These are phyloP conservation scores for Elongisporangium anandrum DNA, from an alignment of 352 stramenopile species.

Conservation along the genomic window DNA sequence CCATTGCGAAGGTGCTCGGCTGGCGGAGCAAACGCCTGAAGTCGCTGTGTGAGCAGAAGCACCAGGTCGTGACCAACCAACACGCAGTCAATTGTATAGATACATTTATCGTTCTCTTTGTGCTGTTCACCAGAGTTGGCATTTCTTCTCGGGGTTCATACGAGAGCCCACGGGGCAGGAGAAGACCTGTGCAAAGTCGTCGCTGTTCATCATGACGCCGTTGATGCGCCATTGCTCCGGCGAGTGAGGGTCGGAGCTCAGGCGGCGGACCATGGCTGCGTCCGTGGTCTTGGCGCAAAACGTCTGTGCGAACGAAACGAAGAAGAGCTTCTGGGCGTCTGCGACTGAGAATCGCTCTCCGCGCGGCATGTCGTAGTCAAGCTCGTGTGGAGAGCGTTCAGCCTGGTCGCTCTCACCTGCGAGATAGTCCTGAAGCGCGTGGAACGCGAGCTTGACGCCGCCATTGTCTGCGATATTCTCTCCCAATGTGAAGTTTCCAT, in stretches of 20 bases:
- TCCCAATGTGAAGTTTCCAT: constrained; percentile 72
- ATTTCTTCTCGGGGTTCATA: constrained; percentile 74
- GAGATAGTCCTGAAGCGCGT: constrained; percentile 46
- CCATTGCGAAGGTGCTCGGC: neutral
- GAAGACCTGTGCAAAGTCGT: constrained; percentile 61
- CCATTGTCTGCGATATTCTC: constrained; percentile 87
- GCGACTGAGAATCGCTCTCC: neutral
- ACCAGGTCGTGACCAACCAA: neutral
- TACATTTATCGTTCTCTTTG: neutral
- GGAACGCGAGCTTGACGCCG: constrained; percentile 66
- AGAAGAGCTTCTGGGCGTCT: constrained; percentile 58
- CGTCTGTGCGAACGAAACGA: constrained; percentile 69
- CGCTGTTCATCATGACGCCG: constrained; percentile 71
- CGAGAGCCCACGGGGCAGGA: constrained; percentile 37
- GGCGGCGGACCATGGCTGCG: constrained; percentile 34
- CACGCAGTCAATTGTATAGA: neutral
- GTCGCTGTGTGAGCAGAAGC: neutral
- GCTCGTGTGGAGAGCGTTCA: constrained; percentile 1
- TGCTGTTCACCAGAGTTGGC: constrained; percentile 59
- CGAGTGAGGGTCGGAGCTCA: constrained; percentile 60
- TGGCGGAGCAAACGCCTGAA: neutral
- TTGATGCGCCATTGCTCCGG: constrained; percentile 76
- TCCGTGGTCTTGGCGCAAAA: constrained; percentile 70
- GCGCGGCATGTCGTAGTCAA: constrained; percentile 12
- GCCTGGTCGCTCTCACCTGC: constrained; percentile 18